Conservation (phyloP, 441 rosid species). For the Gossypium gossypioides region DNA sequence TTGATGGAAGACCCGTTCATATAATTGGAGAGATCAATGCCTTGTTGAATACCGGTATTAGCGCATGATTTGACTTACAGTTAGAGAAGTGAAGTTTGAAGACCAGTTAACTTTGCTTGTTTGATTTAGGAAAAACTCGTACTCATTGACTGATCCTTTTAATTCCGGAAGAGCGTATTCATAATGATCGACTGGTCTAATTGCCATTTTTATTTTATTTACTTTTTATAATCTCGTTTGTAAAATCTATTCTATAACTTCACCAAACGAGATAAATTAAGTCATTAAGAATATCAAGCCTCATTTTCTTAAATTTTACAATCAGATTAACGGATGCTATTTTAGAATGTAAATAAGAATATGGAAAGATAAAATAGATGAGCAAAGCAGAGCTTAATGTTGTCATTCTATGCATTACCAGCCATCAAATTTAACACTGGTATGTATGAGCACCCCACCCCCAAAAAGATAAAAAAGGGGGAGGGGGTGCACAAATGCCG, state of each 20-base stretch:
- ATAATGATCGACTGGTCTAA: neutral
- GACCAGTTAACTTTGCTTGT: neutral
- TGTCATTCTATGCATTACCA: neutral
- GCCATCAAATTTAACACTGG: neutral
- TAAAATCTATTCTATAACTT: neutral
- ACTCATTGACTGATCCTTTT: neutral
- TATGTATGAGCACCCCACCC: neutral
- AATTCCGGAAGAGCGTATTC: neutral
- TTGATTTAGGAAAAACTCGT: neutral
- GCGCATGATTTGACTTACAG: constrained; percentile 18
- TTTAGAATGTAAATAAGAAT: too few species aligned
- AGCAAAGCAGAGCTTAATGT: neutral
- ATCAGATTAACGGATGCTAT: too few species aligned
- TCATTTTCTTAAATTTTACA: too few species aligned
- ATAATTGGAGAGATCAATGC: constrained; percentile 91
- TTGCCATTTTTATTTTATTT: too few species aligned
- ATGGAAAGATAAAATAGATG: too few species aligned
- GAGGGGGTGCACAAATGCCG: neutral
- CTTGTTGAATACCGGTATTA: constrained; percentile 50
- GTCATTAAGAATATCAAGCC: too few species aligned
- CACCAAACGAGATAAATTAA: neutral
- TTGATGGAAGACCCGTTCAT: constrained; percentile 92
- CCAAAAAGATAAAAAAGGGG: too few species aligned
- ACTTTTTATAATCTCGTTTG: too few species aligned
- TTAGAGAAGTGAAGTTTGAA: neutral